A percentile compares a stretch with the other conserved stretches of the same genome.
Conservation (phyloP, 768 basidiomycete species). For the Boletus tylopilopsis region DNA sequence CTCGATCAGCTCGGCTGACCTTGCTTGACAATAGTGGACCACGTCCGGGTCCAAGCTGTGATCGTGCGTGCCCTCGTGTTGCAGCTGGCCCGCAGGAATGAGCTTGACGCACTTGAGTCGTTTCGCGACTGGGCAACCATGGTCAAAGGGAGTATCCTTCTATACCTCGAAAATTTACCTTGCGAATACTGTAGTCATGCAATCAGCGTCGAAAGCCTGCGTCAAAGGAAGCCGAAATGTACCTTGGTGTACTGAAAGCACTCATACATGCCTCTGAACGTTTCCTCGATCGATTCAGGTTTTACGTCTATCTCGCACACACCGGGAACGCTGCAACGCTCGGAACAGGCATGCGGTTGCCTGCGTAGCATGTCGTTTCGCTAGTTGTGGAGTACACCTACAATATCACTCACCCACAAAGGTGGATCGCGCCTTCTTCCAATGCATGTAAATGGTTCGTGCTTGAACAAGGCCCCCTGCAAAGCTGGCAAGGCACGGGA, state of each 20-base stretch:
- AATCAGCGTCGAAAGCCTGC: background rate
- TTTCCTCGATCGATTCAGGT: constrained; percentile 56
- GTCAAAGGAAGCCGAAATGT: background rate
- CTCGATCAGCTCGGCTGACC: constrained; percentile 26
- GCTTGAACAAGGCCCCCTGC: constrained; percentile 47
- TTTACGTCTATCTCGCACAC: constrained; percentile 55
- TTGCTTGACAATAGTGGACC: constrained; percentile 52
- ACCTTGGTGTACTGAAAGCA: constrained; percentile 65
- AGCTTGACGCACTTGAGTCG: constrained; percentile 47
- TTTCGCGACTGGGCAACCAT: constrained; percentile 37
- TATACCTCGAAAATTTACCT: constrained; percentile 33
- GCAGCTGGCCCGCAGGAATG: constrained; percentile 39
- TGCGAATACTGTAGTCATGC: constrained; percentile 45
- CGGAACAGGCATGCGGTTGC: constrained; percentile 48
- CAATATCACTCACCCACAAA: constrained; percentile 49
- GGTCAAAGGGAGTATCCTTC: background rate
- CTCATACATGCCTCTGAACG: constrained; percentile 56
- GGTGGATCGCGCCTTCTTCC: constrained; percentile 38
- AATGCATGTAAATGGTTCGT: constrained; percentile 52
- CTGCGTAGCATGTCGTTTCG: background rate
- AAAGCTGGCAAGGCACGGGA: constrained; percentile 51
- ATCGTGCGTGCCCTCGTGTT: constrained; percentile 45
- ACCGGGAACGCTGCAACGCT: constrained; percentile 43
- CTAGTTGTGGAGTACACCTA: background rate
- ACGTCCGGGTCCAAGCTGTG: constrained; percentile 41